A percentile compares a stretch with the other conserved stretches of the same genome.
Conservation (phyloP, 768 basidiomycete species). For the Crucibulum laeve region DNA sequence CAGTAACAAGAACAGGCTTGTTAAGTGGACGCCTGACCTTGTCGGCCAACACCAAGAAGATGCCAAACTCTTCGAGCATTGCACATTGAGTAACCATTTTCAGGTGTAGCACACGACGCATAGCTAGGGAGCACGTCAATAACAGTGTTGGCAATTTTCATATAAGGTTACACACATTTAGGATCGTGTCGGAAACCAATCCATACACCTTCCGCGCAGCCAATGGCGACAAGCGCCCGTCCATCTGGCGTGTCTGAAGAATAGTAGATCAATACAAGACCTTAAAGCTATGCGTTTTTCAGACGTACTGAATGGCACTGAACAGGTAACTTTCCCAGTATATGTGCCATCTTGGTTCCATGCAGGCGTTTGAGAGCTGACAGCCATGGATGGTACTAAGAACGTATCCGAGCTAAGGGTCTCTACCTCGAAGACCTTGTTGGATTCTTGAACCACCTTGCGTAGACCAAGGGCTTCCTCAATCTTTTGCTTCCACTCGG, state of each 20-base stretch:
- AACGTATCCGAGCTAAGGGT: conserved; percentile 89
- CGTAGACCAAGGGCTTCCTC: conserved; percentile 85
- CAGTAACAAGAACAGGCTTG: not conserved
- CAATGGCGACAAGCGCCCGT: conserved; percentile 84
- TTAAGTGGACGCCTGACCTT: conserved; percentile 44
- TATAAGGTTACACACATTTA: conserved; percentile 49
- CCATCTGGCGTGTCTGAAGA: conserved; percentile 76
- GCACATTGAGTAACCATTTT: conserved; percentile 95
- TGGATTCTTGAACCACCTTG: conserved; percentile 85
- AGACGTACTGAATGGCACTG: conserved; percentile 82
- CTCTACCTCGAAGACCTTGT: conserved; percentile 92
- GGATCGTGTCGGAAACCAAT: conserved; percentile 93
- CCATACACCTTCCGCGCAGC: conserved; percentile 96
- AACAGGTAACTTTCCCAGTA: conserved; percentile 88
- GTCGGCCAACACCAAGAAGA: conserved; percentile 93
- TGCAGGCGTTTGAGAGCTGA: conserved; percentile 41
- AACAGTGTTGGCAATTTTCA: not conserved
- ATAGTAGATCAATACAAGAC: conserved; percentile 2
- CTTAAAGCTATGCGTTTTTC: conserved; percentile 7
- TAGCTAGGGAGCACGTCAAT: conserved; percentile 42
- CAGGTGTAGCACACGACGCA: conserved; percentile 90
- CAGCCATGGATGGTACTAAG: conserved; percentile 63
- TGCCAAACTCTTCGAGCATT: conserved; percentile 93
- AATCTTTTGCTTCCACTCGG: conserved; percentile 88
- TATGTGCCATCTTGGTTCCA: conserved; percentile 76